Percentiles rank a stretch among this genome's conserved stretches.
phyloP scores from a whole-genome alignment of 2,329 filamentous ascomycete species.

The Trichoderma koningiopsis region DNA sequence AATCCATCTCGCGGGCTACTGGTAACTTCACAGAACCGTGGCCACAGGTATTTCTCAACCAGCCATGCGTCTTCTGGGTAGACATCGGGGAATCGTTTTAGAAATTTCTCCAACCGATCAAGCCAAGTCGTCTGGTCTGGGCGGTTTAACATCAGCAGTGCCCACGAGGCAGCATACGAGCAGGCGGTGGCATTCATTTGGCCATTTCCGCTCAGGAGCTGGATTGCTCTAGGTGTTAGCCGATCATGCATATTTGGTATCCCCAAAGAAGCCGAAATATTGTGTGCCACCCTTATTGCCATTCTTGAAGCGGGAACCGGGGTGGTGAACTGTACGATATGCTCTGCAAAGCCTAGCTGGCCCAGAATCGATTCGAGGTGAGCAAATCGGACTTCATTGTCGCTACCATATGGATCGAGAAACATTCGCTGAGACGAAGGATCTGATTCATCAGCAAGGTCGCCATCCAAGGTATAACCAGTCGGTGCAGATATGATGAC shows the following conservation, averaged over 20 bases:
- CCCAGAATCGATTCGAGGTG: slow-evolving; percentile 63
- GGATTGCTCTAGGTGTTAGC: slow-evolving; percentile 33
- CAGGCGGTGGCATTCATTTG: slow-evolving; percentile 56
- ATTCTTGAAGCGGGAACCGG: slow-evolving; percentile 68
- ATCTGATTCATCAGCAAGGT: slow-evolving; percentile 36
- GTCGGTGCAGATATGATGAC: slow-evolving; percentile 68
- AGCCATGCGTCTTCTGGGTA: slow-evolving; percentile 70
- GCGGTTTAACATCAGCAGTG: slow-evolving; percentile 59
- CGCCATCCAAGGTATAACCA: slow-evolving; percentile 62
- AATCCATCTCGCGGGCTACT: slow-evolving; percentile 35
- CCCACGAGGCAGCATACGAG: slow-evolving; percentile 75
- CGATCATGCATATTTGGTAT: slow-evolving; percentile 36
- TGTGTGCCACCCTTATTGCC: slow-evolving; percentile 71
- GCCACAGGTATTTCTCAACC: slow-evolving; percentile 65
- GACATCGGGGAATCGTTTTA: slow-evolving; percentile 46
- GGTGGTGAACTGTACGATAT: slow-evolving; percentile 57
- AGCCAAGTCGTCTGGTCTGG: slow-evolving; percentile 55
- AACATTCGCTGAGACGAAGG: slow-evolving; percentile 62
- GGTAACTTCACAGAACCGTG: slow-evolving; percentile 57
- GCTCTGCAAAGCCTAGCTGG: slow-evolving; percentile 47
- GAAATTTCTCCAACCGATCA: slow-evolving; percentile 64
- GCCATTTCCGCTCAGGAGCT: slow-evolving; percentile 41
- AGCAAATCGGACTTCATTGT: slow-evolving; percentile 64
- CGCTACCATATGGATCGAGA: slow-evolving; percentile 76
- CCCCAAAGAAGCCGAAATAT: slow-evolving; percentile 71